Evolutionary conservation across 2,329 filamentous ascomycete species (phyloP), one percentile per base, ranked within the genome.

Genomic region (Aureobasidium vineae): DNA sequence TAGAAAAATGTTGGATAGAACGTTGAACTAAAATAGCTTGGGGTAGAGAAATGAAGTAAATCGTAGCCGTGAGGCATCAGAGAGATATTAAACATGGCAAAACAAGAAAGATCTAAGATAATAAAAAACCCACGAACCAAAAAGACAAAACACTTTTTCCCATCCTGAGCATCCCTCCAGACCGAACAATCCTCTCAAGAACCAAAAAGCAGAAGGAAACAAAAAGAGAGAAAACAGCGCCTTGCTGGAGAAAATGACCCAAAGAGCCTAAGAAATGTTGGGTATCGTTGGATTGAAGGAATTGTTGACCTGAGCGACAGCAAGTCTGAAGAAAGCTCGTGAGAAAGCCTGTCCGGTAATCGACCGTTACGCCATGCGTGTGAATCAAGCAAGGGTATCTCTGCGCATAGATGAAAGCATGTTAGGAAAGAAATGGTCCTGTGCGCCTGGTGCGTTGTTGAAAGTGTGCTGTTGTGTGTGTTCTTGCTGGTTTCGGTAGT

Each of bases 361-460:
- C 28, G 28, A 28, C 5, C 28, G 2, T 31, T 49, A 23, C 45
- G 45, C 45, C 45, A 26, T 49, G 45, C 21, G 43, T 47, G 41
- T 43, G 41, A 21, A 11, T 43, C 5, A 43, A 52, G 49, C 49
- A 52, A 52, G 49, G 49, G 49, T 52, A 52, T 52, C 49, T 36
- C 31, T 52, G 26, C 26, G 26, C 49, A 31, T 50, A 31, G 5
- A 4, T 5, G 31, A 52, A 52, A 21, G 7, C 49, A 52, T 49
- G 16, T 21, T 52, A 19, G 16, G 45, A 31, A 33, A 31, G 1
- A 6, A 52, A 31, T n/a, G 8, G 13, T 21, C 6, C 23, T 28
- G 10, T 36, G 45, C 45, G 49, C 49, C 49, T 52, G 47, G 28
- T 33, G 49, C 11, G 2, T 21, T 52, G 49, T n/a, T 36, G 49